These are phyloP conservation scores for Phytophthora hibernalis DNA, from an alignment of 352 stramenopile species.

Conservation along the genomic window DNA sequence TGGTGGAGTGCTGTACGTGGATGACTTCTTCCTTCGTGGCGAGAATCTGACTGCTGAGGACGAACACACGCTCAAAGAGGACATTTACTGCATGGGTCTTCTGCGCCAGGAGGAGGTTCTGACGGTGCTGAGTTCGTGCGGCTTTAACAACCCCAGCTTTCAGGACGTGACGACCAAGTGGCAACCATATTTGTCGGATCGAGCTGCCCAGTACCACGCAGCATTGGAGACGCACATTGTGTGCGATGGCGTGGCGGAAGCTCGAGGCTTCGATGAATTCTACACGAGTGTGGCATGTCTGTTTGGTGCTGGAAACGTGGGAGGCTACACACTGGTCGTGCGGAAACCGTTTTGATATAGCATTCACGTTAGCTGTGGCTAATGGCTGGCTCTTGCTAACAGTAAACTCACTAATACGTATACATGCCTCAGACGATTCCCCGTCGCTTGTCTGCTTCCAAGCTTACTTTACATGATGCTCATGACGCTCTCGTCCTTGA, in stretches of 20 bases:
- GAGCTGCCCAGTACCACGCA: slow-evolving; percentile 52
- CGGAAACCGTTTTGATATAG: slow-evolving; percentile 41
- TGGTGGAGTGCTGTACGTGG: slow-evolving; percentile 74
- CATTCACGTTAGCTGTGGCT: slow-evolving; percentile 25
- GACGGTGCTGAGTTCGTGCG: slow-evolving; percentile 44
- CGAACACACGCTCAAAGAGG: slow-evolving; percentile 47
- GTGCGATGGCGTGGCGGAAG: slow-evolving; percentile 62
- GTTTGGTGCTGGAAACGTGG: slow-evolving; percentile 65
- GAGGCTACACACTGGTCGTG: slow-evolving; percentile 64
- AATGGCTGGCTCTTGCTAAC: not conserved
- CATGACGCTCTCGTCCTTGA: slow-evolving; percentile 49
- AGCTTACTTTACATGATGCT: slow-evolving; percentile 42
- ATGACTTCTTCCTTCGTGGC: slow-evolving; percentile 77
- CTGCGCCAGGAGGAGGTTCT: slow-evolving; percentile 50
- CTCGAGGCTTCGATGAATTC: slow-evolving; percentile 73
- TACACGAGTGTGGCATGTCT: slow-evolving; percentile 65
- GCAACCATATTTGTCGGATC: slow-evolving; percentile 59
- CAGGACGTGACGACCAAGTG: slow-evolving; percentile 75
- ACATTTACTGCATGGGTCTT: slow-evolving; percentile 74
- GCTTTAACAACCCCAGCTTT: slow-evolving; percentile 66
- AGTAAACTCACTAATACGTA: slow-evolving; percentile 29
- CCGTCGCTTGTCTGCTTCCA: not conserved
- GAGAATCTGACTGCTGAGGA: slow-evolving; percentile 57
- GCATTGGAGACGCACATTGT: slow-evolving; percentile 55
- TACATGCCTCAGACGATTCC: slow-evolving; percentile 9